Conservation (phyloP, 2,329 filamentous ascomycete species). For the Epichloe bromicola region DNA sequence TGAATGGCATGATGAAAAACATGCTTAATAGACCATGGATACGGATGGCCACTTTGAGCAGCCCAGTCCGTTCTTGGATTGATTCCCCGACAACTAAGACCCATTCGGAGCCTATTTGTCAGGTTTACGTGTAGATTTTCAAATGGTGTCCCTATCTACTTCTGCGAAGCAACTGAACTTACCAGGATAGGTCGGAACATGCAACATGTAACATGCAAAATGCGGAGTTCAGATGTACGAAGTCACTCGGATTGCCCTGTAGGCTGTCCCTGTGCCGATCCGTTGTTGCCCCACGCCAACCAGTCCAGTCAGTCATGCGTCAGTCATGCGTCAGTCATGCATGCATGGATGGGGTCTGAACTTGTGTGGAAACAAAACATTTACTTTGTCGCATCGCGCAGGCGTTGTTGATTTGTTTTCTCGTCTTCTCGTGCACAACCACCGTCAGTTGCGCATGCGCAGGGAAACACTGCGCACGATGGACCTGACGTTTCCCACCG, state of each 20-base stretch:
- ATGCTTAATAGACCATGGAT: not conserved
- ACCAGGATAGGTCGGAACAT: no score
- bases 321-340: no score
- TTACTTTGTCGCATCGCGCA: not conserved
- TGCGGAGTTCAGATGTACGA: no score
- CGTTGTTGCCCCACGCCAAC: not conserved
- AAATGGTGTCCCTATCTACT: no score
- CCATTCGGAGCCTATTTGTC: not conserved
- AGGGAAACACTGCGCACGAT: slow-evolving; percentile 11
- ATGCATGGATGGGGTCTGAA: no score
- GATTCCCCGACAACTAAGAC: no score
- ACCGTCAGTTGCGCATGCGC: not conserved
- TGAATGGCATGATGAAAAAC: not conserved
- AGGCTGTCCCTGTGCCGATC: no score
- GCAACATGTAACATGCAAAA: no score
- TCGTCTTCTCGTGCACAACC: not conserved
- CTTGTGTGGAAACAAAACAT: not conserved
- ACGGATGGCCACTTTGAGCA: no score
- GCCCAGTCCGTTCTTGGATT: no score
- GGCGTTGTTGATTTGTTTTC: not conserved
- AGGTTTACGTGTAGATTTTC: not conserved
- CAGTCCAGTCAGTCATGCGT: not conserved
- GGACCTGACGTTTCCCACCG: slow-evolving; percentile 37
- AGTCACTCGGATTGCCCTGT: no score
- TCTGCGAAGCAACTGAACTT: no score